phyloP scores from a whole-genome alignment of 2,329 filamentous ascomycete species.

The Botrytis hyacinthi region DNA sequence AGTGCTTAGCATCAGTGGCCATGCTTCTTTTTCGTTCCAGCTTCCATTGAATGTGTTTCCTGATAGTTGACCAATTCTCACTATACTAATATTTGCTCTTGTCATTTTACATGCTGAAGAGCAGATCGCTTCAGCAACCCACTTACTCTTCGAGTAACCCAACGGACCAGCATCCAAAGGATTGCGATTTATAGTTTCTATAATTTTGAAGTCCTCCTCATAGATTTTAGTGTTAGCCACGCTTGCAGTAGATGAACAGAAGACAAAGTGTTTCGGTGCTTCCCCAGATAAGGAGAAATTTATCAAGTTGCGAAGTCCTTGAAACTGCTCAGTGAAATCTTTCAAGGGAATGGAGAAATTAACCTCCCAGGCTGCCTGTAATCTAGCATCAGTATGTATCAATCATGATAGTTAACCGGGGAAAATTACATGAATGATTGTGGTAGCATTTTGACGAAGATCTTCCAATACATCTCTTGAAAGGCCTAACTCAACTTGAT shows the following conservation, averaged over 20 bases:
- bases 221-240: slow-evolving; percentile 37
- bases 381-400: neutral
- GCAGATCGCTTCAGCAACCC: slow-evolving; percentile 57
- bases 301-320: slow-evolving; percentile 49
- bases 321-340: slow-evolving; percentile 55
- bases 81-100: slow-evolving; percentile 23
- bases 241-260: slow-evolving; percentile 53
- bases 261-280: slow-evolving; percentile 41
- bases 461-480: slow-evolving; percentile 38
- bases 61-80: slow-evolving; percentile 45
- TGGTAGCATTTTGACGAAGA: slow-evolving; percentile 27
- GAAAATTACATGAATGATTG: slow-evolving; percentile 54
- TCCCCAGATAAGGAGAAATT: slow-evolving; percentile 42
- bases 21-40: slow-evolving; percentile 51
- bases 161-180: slow-evolving; percentile 43
- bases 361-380: slow-evolving; percentile 55
- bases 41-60: slow-evolving; percentile 45
- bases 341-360: slow-evolving; percentile 59
- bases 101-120: slow-evolving; percentile 38
- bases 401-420: neutral
- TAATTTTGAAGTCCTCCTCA: neutral
- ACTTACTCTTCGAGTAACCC: slow-evolving; percentile 57
- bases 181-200: neutral
- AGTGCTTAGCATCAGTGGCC: slow-evolving; percentile 48
- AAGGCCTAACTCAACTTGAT: slow-evolving; percentile 49